These are phyloP conservation scores for Beauveria sp. DNA, from an alignment of 2,329 filamentous ascomycete genomes.

Conservation along the genomic window DNA sequence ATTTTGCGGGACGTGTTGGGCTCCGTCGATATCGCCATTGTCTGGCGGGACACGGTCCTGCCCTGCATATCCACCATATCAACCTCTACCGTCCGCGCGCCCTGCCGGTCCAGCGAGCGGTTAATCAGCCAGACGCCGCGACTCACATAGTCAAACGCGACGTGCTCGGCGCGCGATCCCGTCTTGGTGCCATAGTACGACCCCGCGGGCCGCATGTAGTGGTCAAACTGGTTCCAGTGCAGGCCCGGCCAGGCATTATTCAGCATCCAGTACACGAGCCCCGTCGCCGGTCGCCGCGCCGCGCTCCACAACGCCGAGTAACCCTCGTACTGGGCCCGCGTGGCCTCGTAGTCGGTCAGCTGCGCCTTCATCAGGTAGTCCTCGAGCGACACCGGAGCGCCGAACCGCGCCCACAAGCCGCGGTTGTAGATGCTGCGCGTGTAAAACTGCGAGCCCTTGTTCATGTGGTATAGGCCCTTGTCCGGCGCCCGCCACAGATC, in stretches of 20 bases:
- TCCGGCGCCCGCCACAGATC: constrained; percentile 49
- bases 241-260: constrained; percentile 58
- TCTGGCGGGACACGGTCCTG: constrained; percentile 28
- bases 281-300: constrained; percentile 46
- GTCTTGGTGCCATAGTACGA: constrained; percentile 53
- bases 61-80: constrained; percentile 45
- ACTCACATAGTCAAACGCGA: constrained; percentile 45
- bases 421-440: constrained; percentile 50
- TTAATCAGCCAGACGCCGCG: constrained; percentile 46
- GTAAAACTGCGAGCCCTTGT: constrained; percentile 47
- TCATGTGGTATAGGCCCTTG: constrained; percentile 53
- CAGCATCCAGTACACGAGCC: constrained; percentile 60
- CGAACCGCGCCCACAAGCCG: constrained; percentile 43
- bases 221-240: constrained; percentile 60
- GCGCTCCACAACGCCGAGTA: constrained; percentile 44
- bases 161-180: constrained; percentile 42
- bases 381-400: constrained; percentile 40
- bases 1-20: constrained; percentile 36
- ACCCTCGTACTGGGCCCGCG: constrained; percentile 50
- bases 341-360: constrained; percentile 58
- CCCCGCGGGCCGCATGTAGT: constrained; percentile 50
- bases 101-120: constrained; percentile 33
- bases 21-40: constrained; percentile 25
- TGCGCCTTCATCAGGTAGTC: constrained; percentile 55
- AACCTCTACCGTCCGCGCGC: constrained; percentile 35